Evolutionary conservation across 2,329 filamentous ascomycete species (phyloP), one percentile per base, ranked within the genome.

Genomic region (Neophaeococcomyces mojaviensis): DNA sequence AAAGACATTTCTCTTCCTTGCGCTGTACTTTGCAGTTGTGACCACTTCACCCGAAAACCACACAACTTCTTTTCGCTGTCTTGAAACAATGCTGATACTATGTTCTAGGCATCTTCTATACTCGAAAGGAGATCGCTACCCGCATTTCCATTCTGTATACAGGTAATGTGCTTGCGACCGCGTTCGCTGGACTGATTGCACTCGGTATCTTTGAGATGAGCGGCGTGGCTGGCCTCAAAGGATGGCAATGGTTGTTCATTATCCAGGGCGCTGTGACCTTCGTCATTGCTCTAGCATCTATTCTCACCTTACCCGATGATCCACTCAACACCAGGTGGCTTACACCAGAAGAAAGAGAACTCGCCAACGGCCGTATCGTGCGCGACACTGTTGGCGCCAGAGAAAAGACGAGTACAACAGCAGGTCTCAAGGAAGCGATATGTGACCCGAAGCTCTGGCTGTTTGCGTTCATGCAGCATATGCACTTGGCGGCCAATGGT

Each of bases 161-260:
- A 49, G 75, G 76, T 2, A 78, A 78, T 56, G 70, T 79, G 51
- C 72, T 80, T 52, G 77, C 77, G 37, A 77, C 77, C 39, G 75
- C 76, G 43, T 81, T 81, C 55, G 77, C 75, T 0, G 75, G 76
- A 0, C 67, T 81, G 2, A 70, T 81, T 35, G 77, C 70, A 2
- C 75, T 76, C 0, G 78, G 74, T n/a, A 75, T 79, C 4, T 60
- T 79, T 48, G 76, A 76, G 51, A 77, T 81, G 71, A 68, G 79
- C 47, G 74, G 74, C 7, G 64, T 69, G 2, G 58, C 72, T 8
- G 76, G 76, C 2, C 69, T 79, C 40, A 63, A 70, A 0, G 77
- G 76, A 1, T 82, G 78, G 78, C 65, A 76, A 40, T 81, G 77
- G 77, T 66, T 81, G 0, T 81, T 79, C 61, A 67, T 72, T 30